These are phyloP conservation scores for Cercophora newfieldiana DNA, from an alignment of 495 filamentous ascomycete genomes.

Conservation along the genomic window DNA sequence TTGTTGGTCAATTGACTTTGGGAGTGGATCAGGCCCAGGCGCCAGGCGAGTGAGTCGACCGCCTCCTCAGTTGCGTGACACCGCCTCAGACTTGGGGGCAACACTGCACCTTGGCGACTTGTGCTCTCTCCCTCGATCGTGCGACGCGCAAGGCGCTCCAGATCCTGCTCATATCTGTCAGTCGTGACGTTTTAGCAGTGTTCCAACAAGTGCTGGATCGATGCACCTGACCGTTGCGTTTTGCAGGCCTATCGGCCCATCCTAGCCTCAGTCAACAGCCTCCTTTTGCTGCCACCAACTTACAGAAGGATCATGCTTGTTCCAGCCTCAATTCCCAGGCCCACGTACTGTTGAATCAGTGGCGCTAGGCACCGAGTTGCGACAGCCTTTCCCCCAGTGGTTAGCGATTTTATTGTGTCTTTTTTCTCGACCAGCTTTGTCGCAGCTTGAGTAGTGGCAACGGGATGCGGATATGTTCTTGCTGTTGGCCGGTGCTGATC, in stretches of 20 bases:
- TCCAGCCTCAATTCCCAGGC: not conserved
- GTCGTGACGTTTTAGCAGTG: not conserved
- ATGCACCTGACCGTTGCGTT: not conserved
- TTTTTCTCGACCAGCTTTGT: no score
- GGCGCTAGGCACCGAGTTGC: not conserved
- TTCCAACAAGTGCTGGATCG: not conserved
- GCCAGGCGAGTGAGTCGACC: no score
- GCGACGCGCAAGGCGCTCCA: not conserved
- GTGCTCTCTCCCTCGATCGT: not conserved
- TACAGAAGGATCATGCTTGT: constrained; percentile 1
- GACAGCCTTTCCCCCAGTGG: not conserved
- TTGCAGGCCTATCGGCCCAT: not conserved
- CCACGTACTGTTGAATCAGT: not conserved
- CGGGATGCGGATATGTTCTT: not conserved
- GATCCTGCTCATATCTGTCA: not conserved
- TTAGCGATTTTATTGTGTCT: not conserved
- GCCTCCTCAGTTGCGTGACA: no score
- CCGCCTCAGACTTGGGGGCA: no score
- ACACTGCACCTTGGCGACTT: not conserved
- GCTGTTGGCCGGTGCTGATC: not conserved
- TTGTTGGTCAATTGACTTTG: no score
- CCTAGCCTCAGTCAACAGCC: not conserved
- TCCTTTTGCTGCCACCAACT: not conserved
- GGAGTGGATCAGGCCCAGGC: no score
- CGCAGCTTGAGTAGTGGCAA: no score